These are phyloP conservation scores for Lepidium didymum DNA, from an alignment of 345 rosid genomes.

Conservation along the genomic window DNA sequence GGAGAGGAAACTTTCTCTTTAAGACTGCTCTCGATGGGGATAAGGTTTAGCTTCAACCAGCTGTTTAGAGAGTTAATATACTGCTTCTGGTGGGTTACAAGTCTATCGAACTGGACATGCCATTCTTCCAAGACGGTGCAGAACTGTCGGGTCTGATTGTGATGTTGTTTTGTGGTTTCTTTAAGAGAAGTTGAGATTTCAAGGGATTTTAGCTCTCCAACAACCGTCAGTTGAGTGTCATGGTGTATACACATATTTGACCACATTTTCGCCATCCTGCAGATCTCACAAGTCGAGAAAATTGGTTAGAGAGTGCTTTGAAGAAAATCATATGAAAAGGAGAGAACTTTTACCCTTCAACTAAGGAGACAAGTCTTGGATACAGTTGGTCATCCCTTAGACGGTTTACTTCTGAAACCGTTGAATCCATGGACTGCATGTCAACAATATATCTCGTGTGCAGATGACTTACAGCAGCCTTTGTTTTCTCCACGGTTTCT, in stretches of 20 bases:
- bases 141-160: constrained; percentile 64
- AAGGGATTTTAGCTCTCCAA: constrained; percentile 54
- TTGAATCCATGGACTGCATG: constrained; percentile 98
- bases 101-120: constrained; percentile 64
- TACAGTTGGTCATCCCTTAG: constrained; percentile 82
- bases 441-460: constrained; percentile 93
- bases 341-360: constrained; percentile 55
- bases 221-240: constrained; percentile 58
- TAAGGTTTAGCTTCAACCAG: constrained; percentile 70
- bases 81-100: constrained; percentile 66
- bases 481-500: constrained; percentile 87
- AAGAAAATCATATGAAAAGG: neutral
- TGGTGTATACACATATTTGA: constrained; percentile 60
- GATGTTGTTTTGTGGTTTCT: constrained; percentile 82
- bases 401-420: constrained; percentile 80
- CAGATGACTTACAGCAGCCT: constrained; percentile 87
- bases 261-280: constrained; percentile 96
- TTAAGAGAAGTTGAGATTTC: constrained; percentile 46
- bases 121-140: constrained; percentile 53
- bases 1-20: constrained; percentile 72
- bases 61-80: constrained; percentile 57
- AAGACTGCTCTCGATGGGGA: constrained; percentile 67
- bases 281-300: neutral
- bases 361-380: constrained; percentile 71
- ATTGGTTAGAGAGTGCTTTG: neutral